Evolutionary conservation across 805 yeast genomes (phyloP), one percentile per base, ranked within the genome.

Genomic region (Zygotorulaspora sp.): DNA sequence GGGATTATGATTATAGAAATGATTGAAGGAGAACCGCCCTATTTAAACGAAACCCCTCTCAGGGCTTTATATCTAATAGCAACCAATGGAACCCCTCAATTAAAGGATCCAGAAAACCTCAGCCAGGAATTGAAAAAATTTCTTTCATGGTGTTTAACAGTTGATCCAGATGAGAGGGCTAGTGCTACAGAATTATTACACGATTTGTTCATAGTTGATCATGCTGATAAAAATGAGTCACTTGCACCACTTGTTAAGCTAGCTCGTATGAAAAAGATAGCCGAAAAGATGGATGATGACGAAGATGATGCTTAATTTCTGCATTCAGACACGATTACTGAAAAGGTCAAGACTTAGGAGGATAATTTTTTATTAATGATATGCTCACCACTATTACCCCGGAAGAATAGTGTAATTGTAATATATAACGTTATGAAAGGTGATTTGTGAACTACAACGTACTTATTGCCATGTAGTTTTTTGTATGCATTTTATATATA

Each of bases 11-110:
- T 86, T 14, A 92, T 92, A 54, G 99, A 92, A 65, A 90, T 92
- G 97, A 86, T 92, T 49, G 98, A 92, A 64, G 96, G 97, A 17
- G 98, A 92, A 61, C 99, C 99, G 10, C 99, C 99, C 2, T 92
- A 92, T 57, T 69, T 92, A 58, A 90, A 90, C 54, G 99, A 92
- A 62, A 86, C 94, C 25, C 99, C 98, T 15, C 72, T 92, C 58
- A 77, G 92, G 54, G 97, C 97, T 0, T 69, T 92, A 35, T 92
- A 89, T 63, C 70, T 92, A 61, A 92, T 92, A 70, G 96, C 96
- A 4, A 87, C 96, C 0, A 90, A 87, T 54, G 98, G 98, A 36
- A 92, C 97, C 0, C 99, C 99, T 15, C 80, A 80, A 49, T 70
- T 92, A 57, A 88, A 89, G 62, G 86, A 88, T 54, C 92, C 96